These are phyloP conservation scores for Emergomyces pasteurianus DNA, from an alignment of 2,329 filamentous ascomycete genomes.

Conservation along the genomic window DNA sequence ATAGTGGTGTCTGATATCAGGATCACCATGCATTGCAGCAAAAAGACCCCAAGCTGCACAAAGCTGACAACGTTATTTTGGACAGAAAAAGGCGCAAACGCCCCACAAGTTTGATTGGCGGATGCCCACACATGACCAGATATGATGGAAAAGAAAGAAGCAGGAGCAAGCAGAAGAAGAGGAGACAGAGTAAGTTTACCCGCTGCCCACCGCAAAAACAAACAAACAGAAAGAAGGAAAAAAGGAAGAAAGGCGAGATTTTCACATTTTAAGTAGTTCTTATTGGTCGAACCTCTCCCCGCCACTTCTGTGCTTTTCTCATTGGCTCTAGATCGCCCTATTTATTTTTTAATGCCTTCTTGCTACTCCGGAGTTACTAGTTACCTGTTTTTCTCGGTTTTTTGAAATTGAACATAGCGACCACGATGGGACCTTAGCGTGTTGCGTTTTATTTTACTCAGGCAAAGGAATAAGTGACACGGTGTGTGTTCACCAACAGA, in stretches of 20 bases:
- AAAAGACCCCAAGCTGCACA: neutral
- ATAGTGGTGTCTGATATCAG: neutral
- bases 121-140: neutral
- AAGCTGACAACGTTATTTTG: neutral
- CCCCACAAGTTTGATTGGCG: neutral
- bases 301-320: neutral
- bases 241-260: neutral
- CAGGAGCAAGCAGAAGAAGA: neutral
- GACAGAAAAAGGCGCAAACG: neutral
- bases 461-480: neutral
- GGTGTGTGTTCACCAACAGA: too few relatives aligned
- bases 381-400: neutral
- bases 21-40: neutral
- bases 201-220: neutral
- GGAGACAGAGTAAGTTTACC: too few relatives aligned
- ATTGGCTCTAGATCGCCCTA: neutral
- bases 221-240: neutral
- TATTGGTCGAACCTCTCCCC: neutral
- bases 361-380: too few relatives aligned
- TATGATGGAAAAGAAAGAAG: neutral
- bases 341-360: neutral
- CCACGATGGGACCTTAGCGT: neutral
- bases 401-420: neutral
- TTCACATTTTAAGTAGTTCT: neutral
- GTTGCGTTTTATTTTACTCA: neutral